These are phyloP conservation scores for Amanita muscaria DNA, from an alignment of 768 basidiomycete genomes.

Conservation along the genomic window DNA sequence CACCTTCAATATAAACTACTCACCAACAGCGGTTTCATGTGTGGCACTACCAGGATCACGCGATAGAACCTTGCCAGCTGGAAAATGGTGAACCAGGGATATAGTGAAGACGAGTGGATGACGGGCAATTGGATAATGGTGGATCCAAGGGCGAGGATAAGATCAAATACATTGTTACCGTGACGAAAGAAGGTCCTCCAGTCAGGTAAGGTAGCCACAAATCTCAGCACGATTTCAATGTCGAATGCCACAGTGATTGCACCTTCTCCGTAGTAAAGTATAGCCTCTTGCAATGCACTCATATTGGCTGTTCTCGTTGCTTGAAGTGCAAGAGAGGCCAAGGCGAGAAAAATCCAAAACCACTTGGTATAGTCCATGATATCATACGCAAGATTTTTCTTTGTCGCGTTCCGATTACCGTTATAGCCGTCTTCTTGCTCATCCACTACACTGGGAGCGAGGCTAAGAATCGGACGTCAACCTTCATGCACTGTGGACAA, in stretches of 20 bases:
- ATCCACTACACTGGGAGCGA: constrained; percentile 30
- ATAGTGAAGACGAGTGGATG: constrained; percentile 53
- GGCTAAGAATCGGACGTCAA: constrained; percentile 15
- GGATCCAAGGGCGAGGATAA: constrained; percentile 63
- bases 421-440: constrained; percentile 62
- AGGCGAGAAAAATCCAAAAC: constrained; percentile 71
- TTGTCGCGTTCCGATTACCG: constrained; percentile 31
- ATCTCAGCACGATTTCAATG: constrained; percentile 73
- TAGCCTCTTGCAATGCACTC: constrained; percentile 30
- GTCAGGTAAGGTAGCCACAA: constrained; percentile 64
- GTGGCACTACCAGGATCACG: constrained; percentile 81
- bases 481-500: neutral
- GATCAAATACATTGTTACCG: constrained; percentile 68
- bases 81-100: constrained; percentile 87
- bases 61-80: constrained; percentile 85
- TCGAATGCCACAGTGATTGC: constrained; percentile 79
- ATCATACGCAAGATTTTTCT: constrained; percentile 41
- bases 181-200: constrained; percentile 72
- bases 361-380: constrained; percentile 53
- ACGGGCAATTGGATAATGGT: constrained; percentile 80
- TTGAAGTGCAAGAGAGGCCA: constrained; percentile 64
- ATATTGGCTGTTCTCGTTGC: constrained; percentile 55
- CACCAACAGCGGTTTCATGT: constrained; percentile 85
- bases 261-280: constrained; percentile 61
- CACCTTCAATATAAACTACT: constrained; percentile 15